phyloP scores from a whole-genome alignment of 148 eudicot species.

The Heliosperma pusillum region DNA sequence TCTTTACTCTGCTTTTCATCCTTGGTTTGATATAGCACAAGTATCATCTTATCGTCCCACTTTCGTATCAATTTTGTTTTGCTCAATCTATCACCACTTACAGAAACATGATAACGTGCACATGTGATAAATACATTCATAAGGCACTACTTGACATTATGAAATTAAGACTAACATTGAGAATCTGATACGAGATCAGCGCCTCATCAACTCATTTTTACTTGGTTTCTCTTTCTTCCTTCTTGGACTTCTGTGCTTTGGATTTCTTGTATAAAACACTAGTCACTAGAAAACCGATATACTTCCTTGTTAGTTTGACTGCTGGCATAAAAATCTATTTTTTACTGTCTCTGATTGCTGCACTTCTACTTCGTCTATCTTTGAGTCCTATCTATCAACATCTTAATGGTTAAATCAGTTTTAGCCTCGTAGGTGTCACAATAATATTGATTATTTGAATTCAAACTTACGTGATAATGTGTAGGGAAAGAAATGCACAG shows the following conservation, averaged over 20 bases:
- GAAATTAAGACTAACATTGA: no score
- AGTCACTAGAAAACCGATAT: no score
- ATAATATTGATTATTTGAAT: neutral
- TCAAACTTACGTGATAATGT: neutral
- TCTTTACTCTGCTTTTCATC: no score
- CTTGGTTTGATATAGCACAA: no score
- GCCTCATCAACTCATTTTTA: neutral
- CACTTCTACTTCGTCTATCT: neutral
- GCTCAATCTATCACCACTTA: no score
- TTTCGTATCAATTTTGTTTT: no score
- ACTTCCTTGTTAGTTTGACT: neutral
- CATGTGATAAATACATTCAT: no score
- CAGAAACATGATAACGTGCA: no score
- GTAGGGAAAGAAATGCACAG: conserved; percentile 95
- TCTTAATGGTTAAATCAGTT: neutral
- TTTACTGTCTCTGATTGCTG: neutral
- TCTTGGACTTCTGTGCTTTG: neutral
- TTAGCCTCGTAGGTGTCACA: neutral
- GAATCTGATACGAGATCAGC: neutral
- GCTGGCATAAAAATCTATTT: neutral
- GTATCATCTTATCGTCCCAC: no score
- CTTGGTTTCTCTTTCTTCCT: neutral
- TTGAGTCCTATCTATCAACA: neutral
- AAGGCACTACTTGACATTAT: no score
- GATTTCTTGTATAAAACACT: neutral